phyloP scores from a whole-genome alignment of 2,329 filamentous ascomycete genomes.

The Colletotrichum liriopes region DNA sequence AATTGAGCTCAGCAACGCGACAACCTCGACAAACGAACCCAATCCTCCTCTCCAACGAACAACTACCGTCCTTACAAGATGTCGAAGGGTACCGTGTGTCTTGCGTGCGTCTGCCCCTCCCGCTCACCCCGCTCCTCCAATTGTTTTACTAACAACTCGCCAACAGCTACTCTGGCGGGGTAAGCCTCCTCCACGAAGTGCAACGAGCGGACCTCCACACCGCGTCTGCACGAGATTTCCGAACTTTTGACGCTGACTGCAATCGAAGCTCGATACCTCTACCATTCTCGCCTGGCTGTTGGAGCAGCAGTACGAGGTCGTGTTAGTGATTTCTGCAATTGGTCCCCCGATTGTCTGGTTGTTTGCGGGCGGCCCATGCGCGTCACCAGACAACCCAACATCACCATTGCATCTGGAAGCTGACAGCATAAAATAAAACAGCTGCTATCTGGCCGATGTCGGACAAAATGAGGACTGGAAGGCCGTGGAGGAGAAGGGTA shows the following conservation, averaged over 20 bases:
- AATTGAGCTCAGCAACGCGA: no score
- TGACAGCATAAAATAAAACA: not conserved
- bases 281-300: conserved; percentile 42
- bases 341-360: not conserved
- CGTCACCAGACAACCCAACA: no score
- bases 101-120: not conserved
- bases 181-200: not conserved
- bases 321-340: not conserved
- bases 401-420: not conserved
- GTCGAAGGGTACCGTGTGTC: conserved; percentile 1
- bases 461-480: conserved; percentile 81
- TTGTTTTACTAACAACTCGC: not conserved
- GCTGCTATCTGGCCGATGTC: conserved; percentile 72
- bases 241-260: not conserved
- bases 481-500: conserved; percentile 78
- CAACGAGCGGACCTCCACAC: not conserved
- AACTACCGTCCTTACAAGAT: not conserved
- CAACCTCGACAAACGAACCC: no score
- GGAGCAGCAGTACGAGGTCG: conserved; percentile 12
- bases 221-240: not conserved
- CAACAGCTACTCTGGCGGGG: not conserved
- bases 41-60: no score
- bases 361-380: not conserved
- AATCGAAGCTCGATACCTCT: conserved; percentile 36
- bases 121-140: not conserved